These are phyloP conservation scores for Syzygium syzygioides DNA, from an alignment of 441 rosid species.

Conservation along the genomic window DNA sequence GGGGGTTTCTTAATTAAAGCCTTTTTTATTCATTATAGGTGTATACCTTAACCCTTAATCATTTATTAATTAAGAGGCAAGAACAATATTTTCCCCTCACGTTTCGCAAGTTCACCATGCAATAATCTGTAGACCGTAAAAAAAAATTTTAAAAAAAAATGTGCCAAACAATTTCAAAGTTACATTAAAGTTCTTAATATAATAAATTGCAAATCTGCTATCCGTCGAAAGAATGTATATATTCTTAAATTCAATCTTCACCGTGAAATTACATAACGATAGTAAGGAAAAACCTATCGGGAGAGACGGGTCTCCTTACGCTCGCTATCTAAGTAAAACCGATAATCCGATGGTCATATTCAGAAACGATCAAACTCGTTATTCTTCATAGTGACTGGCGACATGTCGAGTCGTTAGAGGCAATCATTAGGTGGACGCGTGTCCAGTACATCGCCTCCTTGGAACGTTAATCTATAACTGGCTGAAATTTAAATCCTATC, in stretches of 20 bases:
- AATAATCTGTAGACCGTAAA: neutral
- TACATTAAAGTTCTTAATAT: neutral
- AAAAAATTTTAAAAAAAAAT: no score
- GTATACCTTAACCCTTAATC: neutral
- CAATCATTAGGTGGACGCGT: neutral
- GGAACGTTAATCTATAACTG: no score
- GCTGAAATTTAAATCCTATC: neutral
- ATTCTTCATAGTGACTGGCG: neutral
- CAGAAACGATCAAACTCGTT: neutral
- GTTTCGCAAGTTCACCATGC: neutral
- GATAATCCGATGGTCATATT: no score
- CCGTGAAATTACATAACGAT: fast-evolving
- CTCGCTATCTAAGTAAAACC: neutral
- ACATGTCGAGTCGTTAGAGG: neutral
- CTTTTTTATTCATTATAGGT: neutral
- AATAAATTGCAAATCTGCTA: neutral
- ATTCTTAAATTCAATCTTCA: neutral
- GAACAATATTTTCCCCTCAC: neutral
- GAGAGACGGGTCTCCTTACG: neutral
- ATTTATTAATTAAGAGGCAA: neutral
- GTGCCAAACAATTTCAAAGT: neutral
- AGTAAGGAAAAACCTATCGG: neutral
- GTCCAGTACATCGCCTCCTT: neutral
- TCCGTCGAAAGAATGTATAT: neutral
- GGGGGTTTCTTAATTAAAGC: neutral